phyloP scores from a whole-genome alignment of 768 basidiomycete species.

The Psilocybe tampanensis region DNA sequence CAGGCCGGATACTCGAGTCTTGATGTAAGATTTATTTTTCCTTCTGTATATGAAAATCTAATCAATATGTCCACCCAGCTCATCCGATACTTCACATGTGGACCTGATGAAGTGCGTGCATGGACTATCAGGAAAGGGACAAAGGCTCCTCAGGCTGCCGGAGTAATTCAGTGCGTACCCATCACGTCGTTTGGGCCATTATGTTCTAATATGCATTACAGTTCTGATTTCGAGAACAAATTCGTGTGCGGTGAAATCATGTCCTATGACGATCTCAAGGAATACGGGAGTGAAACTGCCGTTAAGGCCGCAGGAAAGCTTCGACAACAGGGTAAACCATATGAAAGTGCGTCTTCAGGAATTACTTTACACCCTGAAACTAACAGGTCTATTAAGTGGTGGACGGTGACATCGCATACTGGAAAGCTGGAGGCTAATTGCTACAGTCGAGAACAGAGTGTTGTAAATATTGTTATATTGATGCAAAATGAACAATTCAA shows the following conservation, averaged over 20 bases:
- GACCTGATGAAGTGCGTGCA: constrained; percentile 94
- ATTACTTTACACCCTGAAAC: not conserved
- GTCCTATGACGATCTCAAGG: constrained; percentile 86
- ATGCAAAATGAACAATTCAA: not conserved
- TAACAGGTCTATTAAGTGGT: constrained; percentile 51
- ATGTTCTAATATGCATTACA: constrained; percentile 25
- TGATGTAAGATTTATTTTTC: constrained; percentile 51
- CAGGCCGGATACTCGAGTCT: constrained; percentile 90
- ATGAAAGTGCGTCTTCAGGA: constrained; percentile 69
- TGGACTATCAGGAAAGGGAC: constrained; percentile 96
- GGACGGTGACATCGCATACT: constrained; percentile 91
- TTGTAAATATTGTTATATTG: not conserved
- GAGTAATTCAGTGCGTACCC: constrained; percentile 87
- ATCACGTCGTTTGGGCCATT: not conserved
- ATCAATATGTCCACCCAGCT: constrained; percentile 47
- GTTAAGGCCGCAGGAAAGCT: constrained; percentile 97
- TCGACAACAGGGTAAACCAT: constrained; percentile 95
- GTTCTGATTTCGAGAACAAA: constrained; percentile 97
- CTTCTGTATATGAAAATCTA: not conserved
- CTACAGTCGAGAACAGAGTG: not conserved
- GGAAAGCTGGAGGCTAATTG: constrained; percentile 71
- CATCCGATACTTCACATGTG: constrained; percentile 97
- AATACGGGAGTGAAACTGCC: constrained; percentile 85
- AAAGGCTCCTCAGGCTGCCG: constrained; percentile 96
- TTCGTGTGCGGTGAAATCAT: constrained; percentile 98